Conservation (phyloP, 2,329 filamentous ascomycete species). For the Sclerotiophoma versabilis region DNA sequence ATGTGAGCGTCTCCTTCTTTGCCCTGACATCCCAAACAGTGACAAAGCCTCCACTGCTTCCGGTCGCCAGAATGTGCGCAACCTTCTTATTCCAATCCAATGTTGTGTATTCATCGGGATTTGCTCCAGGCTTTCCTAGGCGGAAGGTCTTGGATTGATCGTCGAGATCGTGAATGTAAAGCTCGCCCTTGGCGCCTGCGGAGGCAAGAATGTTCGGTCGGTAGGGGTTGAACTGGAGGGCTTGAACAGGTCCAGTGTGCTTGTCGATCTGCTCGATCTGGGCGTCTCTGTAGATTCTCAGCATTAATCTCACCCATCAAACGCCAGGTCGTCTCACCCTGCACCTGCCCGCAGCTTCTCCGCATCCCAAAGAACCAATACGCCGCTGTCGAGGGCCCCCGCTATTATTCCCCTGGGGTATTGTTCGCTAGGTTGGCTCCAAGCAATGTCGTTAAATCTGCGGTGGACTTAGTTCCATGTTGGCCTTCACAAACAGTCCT, state of each 20-base stretch:
- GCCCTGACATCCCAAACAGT: conserved; percentile 99
- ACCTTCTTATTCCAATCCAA: conserved; percentile 99
- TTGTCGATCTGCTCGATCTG: conserved; percentile 86
- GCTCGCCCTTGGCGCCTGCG: conserved; percentile 91
- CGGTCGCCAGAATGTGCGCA: conserved; percentile 92
- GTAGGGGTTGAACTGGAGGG: conserved; percentile 94
- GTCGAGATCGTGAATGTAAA: conserved; percentile 94
- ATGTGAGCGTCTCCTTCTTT: conserved; percentile 93
- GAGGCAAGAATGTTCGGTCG: conserved; percentile 91
- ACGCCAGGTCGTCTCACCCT: conserved; percentile 58
- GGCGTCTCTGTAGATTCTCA: conserved; percentile 65
- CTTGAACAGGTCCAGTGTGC: conserved; percentile 91
- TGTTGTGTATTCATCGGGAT: conserved; percentile 94
- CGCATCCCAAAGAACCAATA: conserved; percentile 92
- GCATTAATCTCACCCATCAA: conserved; percentile 44
- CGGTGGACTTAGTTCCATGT: conserved; percentile 29
- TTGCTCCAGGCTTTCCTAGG: conserved; percentile 84
- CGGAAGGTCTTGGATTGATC: conserved; percentile 88
- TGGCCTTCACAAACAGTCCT: neutral
- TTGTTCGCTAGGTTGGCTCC: conserved; percentile 82
- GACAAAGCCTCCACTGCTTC: conserved; percentile 90
- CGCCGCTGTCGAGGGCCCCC: conserved; percentile 92
- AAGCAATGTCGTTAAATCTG: conserved; percentile 97
- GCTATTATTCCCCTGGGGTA: conserved; percentile 89
- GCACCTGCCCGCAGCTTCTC: conserved; percentile 66